Conservation (phyloP, 2,329 filamentous ascomycete genomes). For the Cordyceps cateniannulata region DNA sequence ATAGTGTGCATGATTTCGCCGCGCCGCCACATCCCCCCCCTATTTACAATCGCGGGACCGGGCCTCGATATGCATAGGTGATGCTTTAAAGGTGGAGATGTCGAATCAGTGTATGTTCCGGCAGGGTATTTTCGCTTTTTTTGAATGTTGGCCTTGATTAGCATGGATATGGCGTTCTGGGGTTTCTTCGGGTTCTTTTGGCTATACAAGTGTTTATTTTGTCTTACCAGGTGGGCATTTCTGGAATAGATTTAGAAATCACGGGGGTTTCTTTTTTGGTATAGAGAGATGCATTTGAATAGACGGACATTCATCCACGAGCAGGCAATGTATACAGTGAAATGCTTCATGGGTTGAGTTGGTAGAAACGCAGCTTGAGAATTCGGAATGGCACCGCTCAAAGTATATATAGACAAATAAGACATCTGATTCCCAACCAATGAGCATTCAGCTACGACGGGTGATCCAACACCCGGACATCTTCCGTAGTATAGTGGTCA, state of each 20-base stretch:
- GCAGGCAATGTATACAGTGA: neutral
- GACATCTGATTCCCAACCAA: neutral
- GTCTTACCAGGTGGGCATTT: neutral
- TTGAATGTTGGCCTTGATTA: neutral
- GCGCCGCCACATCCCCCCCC: constrained; percentile 7
- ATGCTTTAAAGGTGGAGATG: neutral
- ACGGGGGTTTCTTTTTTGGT: neutral
- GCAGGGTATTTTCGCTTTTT: neutral
- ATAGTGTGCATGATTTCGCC: constrained; percentile 5
- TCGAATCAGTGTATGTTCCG: neutral
- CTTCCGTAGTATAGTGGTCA: constrained; percentile 8
- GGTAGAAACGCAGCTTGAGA: no score
- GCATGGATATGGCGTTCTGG: constrained; percentile 1
- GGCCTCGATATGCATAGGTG: constrained; percentile 21
- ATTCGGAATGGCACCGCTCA: no score
- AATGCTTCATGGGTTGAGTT: no score
- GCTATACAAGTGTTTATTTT: neutral
- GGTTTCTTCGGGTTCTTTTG: neutral
- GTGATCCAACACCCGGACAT: constrained; percentile 4
- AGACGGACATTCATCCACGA: neutral
- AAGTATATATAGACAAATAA: neutral
- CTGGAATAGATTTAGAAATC: neutral
- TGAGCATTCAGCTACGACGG: constrained; percentile 12
- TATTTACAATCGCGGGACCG: constrained; percentile 12
- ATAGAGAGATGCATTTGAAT: neutral